Base-by-base conservation (phyloP, 1,284 basidiomycete species). In the Ceratobasidium sp. region DNA sequence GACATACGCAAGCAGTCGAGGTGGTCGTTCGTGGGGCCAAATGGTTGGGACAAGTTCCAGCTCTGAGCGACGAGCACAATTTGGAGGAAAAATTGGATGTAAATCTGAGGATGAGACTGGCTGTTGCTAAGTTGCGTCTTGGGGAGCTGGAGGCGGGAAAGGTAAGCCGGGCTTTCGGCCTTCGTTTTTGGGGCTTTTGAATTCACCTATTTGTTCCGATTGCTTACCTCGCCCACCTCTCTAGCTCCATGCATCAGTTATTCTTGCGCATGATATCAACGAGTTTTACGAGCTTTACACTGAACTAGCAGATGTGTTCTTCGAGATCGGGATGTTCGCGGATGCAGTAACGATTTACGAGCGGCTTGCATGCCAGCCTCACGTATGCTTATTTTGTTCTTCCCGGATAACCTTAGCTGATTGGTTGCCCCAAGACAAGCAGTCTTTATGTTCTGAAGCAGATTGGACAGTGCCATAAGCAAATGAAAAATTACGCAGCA, bases 261-360 rank as follows among this genome's bases (percentile, higher is more conserved):
- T 96, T 22, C 81, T 92, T 0, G 78, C 84, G 0, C 83, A 93
- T 73, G 91, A 94, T 70, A 82, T 90, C 0, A 76, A 86, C 2
- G 88, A 93, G 72, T 93, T 94, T 73, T 87, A 89, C 0, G 84
- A 88, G 0, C 80, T 95, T 1, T 94, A 93, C 76, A 83, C 82
- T 1, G 93, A 96, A 75, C 88, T 96, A 25, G 94, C 91, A 0
- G 91, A 94, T 72, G 90, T 91, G 0, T 91, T 91, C 76, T 90
- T 91, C 76, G 89, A 93, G 55, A 80, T 84, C 8, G 86, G 87
- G 71, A 79, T 91, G 79, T 93, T 87, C 77, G 84, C 84, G 0
- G 86, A 91, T 53, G 93, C 94, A 0, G 81, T 87, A n/a, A 85
- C 87, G 0, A 88, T 92, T 54, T 94, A 93, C 75, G 89, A 90